phyloP scores from a whole-genome alignment of 2,329 filamentous ascomycete genomes.

The Microsporum canis region DNA sequence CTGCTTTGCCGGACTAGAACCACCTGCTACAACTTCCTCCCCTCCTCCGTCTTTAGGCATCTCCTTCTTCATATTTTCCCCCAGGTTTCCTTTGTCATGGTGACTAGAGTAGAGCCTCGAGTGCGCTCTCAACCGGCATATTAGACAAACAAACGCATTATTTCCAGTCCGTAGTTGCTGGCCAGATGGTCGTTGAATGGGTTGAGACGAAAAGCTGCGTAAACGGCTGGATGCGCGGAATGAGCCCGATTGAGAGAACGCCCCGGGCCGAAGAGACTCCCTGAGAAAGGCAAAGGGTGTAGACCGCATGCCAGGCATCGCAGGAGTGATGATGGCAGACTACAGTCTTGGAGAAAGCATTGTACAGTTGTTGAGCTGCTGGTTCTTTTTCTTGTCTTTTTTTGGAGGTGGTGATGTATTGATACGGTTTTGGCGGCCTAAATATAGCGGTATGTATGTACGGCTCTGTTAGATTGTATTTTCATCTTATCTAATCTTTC shows the following conservation, averaged over 20 bases:
- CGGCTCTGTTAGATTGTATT: background rate
- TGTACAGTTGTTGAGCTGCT: background rate
- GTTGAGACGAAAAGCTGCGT: background rate
- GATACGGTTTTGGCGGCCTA: background rate
- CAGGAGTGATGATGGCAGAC: background rate
- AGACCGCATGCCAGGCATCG: conserved; percentile 1
- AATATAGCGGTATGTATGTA: background rate
- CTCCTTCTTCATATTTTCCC: background rate
- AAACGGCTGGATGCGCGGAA: background rate
- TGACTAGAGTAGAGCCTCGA: conserved; percentile 21
- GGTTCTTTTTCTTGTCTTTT: background rate
- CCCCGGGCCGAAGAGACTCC: background rate
- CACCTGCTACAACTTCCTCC: background rate
- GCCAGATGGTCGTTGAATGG: background rate
- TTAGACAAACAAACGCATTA: conserved; percentile 29
- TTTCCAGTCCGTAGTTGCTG: background rate
- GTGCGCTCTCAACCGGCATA: conserved; percentile 33
- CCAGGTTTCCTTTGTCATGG: conserved; percentile 9
- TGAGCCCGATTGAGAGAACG: background rate
- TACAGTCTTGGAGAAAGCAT: background rate
- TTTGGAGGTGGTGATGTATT: background rate
- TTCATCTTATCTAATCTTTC: background rate
- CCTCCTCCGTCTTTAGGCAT: background rate
- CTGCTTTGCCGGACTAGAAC: background rate
- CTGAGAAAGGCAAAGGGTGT: background rate